Conservation (phyloP, 495 filamentous ascomycete species). For the Usnea hakonensis region DNA sequence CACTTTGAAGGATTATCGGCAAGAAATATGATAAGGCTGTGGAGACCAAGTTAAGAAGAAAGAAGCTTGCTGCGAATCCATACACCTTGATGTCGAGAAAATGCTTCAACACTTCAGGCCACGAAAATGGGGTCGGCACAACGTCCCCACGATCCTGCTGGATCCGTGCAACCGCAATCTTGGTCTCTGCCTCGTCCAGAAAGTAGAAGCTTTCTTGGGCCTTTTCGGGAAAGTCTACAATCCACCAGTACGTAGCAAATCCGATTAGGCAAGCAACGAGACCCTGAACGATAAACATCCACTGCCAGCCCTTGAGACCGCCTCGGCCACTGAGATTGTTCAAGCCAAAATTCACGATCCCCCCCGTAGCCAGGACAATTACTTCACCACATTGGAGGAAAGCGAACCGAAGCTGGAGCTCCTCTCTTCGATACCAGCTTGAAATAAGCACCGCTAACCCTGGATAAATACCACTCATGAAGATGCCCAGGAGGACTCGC, state of each 20-base stretch:
- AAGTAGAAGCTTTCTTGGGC: slow-evolving; percentile 55
- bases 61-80: slow-evolving; percentile 65
- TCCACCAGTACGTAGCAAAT: slow-evolving; percentile 67
- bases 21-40: slow-evolving; percentile 57
- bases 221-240: slow-evolving; percentile 72
- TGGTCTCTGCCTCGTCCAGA: slow-evolving; percentile 50
- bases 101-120: slow-evolving; percentile 49
- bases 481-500: slow-evolving; percentile 61
- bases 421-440: slow-evolving; percentile 62
- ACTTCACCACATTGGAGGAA: slow-evolving; percentile 65
- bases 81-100: slow-evolving; percentile 65
- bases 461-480: slow-evolving; percentile 61
- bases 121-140: slow-evolving; percentile 51
- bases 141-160: slow-evolving; percentile 60
- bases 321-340: slow-evolving; percentile 53
- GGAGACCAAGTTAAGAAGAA: slow-evolving; percentile 58
- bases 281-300: slow-evolving; percentile 70
- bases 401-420: slow-evolving; percentile 70
- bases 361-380: slow-evolving; percentile 59
- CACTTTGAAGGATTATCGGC: slow-evolving; percentile 62
- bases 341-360: slow-evolving; percentile 65
- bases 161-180: slow-evolving; percentile 50
- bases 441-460: slow-evolving; percentile 64
- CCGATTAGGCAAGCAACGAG: slow-evolving; percentile 57
- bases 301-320: slow-evolving; percentile 63